Evolutionary conservation across 1,284 basidiomycete species (phyloP).

Genomic region (Chalciporus piperatoides): DNA sequence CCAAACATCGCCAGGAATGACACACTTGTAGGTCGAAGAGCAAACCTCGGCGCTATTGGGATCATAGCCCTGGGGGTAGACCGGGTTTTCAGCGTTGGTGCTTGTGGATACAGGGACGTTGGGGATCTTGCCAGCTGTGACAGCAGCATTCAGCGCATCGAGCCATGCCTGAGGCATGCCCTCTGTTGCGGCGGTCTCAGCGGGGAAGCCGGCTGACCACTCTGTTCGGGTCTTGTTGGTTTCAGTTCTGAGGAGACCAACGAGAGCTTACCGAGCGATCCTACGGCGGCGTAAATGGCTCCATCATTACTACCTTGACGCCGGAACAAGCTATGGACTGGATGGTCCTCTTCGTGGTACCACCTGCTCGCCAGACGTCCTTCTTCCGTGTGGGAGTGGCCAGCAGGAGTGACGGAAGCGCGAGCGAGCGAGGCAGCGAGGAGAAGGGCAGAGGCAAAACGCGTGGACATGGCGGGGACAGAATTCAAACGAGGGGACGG

Average conservation of each 20-base stretch:
- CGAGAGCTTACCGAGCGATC: constrained; percentile 48
- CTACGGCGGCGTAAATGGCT: constrained; percentile 48
- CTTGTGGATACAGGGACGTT: constrained; percentile 52
- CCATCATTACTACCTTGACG: constrained; percentile 45
- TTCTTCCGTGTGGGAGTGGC: constrained; percentile 24
- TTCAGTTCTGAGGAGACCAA: neutral
- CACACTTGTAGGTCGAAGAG: constrained; percentile 66
- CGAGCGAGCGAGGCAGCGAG: constrained; percentile 35
- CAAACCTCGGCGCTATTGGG: constrained; percentile 55
- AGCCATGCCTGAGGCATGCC: constrained; percentile 62
- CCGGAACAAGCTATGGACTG: constrained; percentile 56
- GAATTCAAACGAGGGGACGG: constrained; percentile 23
- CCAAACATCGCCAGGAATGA: constrained; percentile 59
- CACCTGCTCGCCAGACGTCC: constrained; percentile 44
- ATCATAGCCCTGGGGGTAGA: constrained; percentile 52
- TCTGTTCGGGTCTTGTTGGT: constrained; percentile 35
- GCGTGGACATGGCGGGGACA: constrained; percentile 24
- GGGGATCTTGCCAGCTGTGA: constrained; percentile 70
- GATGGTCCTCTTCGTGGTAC: constrained; percentile 56
- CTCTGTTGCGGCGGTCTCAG: constrained; percentile 39
- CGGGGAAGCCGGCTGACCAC: constrained; percentile 57
- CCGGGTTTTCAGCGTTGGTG: constrained; percentile 43
- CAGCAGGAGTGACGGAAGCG: constrained; percentile 30
- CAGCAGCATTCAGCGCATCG: constrained; percentile 60
- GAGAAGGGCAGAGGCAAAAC: constrained; percentile 36